Conservation (phyloP, 371 early-diverging fungal species). For the Syncephalastrum monosporum region DNA sequence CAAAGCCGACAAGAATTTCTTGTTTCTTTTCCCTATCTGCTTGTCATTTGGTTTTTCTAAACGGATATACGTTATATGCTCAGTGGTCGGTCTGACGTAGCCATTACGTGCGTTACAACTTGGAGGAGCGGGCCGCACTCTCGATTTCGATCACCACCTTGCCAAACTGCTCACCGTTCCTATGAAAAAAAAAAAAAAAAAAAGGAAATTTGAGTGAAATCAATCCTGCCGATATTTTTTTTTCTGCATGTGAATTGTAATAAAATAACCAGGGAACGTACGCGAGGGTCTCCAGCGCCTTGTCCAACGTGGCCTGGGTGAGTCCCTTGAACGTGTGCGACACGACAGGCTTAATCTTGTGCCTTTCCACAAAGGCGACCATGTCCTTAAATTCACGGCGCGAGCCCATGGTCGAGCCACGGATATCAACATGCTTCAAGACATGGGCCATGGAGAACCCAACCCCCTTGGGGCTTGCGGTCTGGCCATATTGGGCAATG, state of each 20-base stretch:
- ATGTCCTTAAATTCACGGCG: constrained; percentile 57
- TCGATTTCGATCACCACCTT: constrained; percentile 19
- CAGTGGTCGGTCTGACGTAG: background rate
- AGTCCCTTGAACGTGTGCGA: constrained; percentile 61
- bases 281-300: constrained; percentile 58
- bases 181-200: constrained; percentile 2
- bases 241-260: background rate
- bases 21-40: background rate
- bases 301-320: constrained; percentile 36
- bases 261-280: constrained; percentile 7
- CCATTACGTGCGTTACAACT: constrained; percentile 1
- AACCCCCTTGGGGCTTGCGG: constrained; percentile 42
- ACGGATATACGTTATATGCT: background rate
- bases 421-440: constrained; percentile 58
- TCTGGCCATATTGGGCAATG: constrained; percentile 61
- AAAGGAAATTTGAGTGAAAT: background rate
- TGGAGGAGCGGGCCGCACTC: background rate
- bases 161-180: constrained; percentile 19
- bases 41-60: background rate
- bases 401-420: constrained; percentile 70
- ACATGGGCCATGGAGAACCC: constrained; percentile 50
- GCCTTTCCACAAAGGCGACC: constrained; percentile 56
- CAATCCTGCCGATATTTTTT: background rate
- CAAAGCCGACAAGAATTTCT: background rate
- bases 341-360: constrained; percentile 63